Evolutionary conservation across 2,329 filamentous ascomycete genomes (phyloP), one percentile per base, ranked within the genome.

Genomic region (Colletotrichum orchidophilum): DNA sequence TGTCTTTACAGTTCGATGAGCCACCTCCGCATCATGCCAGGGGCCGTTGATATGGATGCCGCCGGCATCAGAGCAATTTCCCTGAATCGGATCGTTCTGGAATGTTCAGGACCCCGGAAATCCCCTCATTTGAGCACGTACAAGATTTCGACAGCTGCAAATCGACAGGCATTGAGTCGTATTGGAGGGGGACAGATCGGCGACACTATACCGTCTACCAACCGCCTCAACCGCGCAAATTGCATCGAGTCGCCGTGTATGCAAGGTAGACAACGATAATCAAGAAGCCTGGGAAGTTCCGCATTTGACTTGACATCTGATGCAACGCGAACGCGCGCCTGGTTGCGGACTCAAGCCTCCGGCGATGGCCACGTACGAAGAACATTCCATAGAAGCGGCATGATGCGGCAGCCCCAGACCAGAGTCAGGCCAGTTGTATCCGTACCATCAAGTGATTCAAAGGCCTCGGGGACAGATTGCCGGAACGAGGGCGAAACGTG

Each of bases 401-500:
- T 15, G 4, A 21, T 27, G 21, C 21, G 50, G 26, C 21, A 26
- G 39, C 31, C 39, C 39, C 55, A 54, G 63, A 27, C 46, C 46
- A 61, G 49, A 46, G 39, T n/a, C 39, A 46, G n/a, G 39, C 39
- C 39, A 46, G 39, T n/a, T 18, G 8, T 46, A 46, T 21, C 39
- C 21, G 35, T 21, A 35, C 46, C 21, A 61, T 55, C 46, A 50
- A 55, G 46, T 49, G 54, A 61, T 59, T 12, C 35, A 60, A 60
- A 31, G 12, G 46, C 24, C 27, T 33, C 21, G 33, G 46, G 2
- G 24, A 39, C 55, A 31, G 26, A 46, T 53, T 60, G 27, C 29
- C 66, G 46, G 53, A 59, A 54, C 29, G 11, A 27, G 11, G 4
- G 62, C 35, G 62, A 66, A 68, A 63, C 52, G 64, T 67, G 57